Evolutionary conservation across 305 asterid species (phyloP).

Genomic region (Solanum hybrid): DNA sequence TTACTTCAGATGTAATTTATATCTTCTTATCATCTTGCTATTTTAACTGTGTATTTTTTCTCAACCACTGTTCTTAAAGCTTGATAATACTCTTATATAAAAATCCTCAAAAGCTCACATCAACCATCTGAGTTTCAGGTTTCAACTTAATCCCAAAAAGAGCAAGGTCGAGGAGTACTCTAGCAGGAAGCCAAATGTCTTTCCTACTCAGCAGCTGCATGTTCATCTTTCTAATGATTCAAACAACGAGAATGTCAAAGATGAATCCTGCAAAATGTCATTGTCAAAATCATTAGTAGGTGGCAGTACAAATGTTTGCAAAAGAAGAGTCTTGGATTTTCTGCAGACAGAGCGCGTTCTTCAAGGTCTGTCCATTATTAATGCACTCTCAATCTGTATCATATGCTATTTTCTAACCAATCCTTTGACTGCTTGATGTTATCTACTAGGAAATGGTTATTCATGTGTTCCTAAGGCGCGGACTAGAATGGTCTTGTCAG

Average conservation of each 20-base stretch:
- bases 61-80: neutral
- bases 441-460: constrained; percentile 48
- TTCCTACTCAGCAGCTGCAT: constrained; percentile 38
- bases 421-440: constrained; percentile 17
- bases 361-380: constrained; percentile 55
- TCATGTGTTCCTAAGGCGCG: constrained; percentile 52
- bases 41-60: neutral
- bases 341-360: constrained; percentile 51
- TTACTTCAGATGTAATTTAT: neutral
- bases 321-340: constrained; percentile 59
- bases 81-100: neutral
- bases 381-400: constrained; percentile 6
- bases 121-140: constrained; percentile 43
- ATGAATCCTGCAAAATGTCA: constrained; percentile 60
- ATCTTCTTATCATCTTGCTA: neutral
- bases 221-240: constrained; percentile 49
- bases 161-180: constrained; percentile 60
- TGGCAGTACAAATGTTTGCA: constrained; percentile 72
- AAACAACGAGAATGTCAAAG: constrained; percentile 55
- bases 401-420: constrained; percentile 12
- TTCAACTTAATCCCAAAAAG: constrained; percentile 59
- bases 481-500: constrained; percentile 88
- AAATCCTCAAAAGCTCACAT: neutral
- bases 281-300: constrained; percentile 81
- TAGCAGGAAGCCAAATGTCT: constrained; percentile 32